Base-by-base conservation (phyloP, 2,329 filamentous ascomycete species). In the Fusarium clavum region DNA sequence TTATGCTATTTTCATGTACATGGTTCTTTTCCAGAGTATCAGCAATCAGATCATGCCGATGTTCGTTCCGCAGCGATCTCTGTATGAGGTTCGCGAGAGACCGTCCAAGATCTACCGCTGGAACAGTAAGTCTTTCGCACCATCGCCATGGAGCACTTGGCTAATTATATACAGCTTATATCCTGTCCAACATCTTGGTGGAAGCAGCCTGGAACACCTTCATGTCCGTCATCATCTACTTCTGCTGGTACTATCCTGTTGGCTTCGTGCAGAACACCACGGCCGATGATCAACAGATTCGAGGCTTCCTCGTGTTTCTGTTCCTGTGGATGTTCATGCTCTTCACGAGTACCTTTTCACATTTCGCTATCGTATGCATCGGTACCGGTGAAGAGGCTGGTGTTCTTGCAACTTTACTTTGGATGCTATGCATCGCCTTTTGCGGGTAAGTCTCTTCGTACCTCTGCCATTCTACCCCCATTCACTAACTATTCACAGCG, bases 51-150 rank as follows among this genome's bases (percentile, higher is more conserved):
- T 89, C n/a, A 91, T 92, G 89, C 90, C 90, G 6, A 88, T 90
- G 71, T 92, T 92, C 71, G 86, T 92, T 47, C 86, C 87, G 0
- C 90, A 92, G 72, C 87, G 90, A 32, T 83, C 86, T 1, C 79
- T 92, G 0, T 92, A 92, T 74, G 90, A 92, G 78, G 88, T 87
- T 7, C 88, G 90, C 20, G 91, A 92, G 77, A 84, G 90, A 3
- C 90, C 90, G 0, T 89, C 87, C 16, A 90, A 90, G 75, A 85
- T 89, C 1, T 92, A 92, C 76, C 73, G 73, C 20, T 76, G 74
- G 74, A 75, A 64, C 2, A 76, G 74, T 76, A 47, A 46, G 74
- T 61, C 2, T 4, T 13, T 6, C 5, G 1, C 1, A 8, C 6
- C 1, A 3, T 3, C 12, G 2, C 4, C 9, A 3, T n/a, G 7